These are phyloP conservation scores for Acmispon strigosus DNA, from an alignment of 306 rosid genomes.

Conservation along the genomic window DNA sequence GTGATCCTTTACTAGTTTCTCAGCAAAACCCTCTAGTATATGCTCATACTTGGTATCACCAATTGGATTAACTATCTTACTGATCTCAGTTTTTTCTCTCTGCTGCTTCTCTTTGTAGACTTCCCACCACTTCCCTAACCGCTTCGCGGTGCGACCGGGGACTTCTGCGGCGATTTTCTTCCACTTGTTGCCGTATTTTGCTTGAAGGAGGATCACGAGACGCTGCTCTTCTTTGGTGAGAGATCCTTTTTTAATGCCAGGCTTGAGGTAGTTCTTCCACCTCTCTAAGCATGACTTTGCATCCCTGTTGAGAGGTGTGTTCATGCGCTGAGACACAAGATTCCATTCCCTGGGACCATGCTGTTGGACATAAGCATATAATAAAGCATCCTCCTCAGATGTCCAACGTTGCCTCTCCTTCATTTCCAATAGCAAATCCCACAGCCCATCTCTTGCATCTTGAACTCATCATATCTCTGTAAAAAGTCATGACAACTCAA, in stretches of 20 bases:
- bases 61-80: conserved; percentile 39
- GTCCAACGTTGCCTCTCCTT: conserved; percentile 86
- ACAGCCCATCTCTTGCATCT: conserved; percentile 45
- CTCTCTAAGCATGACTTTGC: conserved; percentile 84
- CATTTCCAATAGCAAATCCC: conserved; percentile 59
- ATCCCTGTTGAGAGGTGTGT: conserved; percentile 59
- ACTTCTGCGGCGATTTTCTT: conserved; percentile 82
- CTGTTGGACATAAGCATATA: conserved; percentile 69
- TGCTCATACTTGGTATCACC: conserved; percentile 69
- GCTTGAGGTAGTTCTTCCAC: conserved; percentile 91
- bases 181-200: conserved; percentile 83
- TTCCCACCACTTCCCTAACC: conserved; percentile 96
- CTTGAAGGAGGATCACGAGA: conserved; percentile 70
- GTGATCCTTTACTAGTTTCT: conserved; percentile 52
- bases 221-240: conserved; percentile 75
- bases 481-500: conserved; percentile 12
- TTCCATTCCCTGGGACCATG: conserved; percentile 89
- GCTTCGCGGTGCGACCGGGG: conserved; percentile 82
- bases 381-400: conserved; percentile 74
- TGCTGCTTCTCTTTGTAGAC: conserved; percentile 80
- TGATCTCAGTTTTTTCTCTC: conserved; percentile 60
- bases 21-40: conserved; percentile 67
- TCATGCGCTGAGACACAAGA: conserved; percentile 88
- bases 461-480: conserved; percentile 58
- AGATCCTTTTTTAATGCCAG: conserved; percentile 77